phyloP scores from a whole-genome alignment of 75 land plant genomes.

The Pinus tabuliformis region DNA sequence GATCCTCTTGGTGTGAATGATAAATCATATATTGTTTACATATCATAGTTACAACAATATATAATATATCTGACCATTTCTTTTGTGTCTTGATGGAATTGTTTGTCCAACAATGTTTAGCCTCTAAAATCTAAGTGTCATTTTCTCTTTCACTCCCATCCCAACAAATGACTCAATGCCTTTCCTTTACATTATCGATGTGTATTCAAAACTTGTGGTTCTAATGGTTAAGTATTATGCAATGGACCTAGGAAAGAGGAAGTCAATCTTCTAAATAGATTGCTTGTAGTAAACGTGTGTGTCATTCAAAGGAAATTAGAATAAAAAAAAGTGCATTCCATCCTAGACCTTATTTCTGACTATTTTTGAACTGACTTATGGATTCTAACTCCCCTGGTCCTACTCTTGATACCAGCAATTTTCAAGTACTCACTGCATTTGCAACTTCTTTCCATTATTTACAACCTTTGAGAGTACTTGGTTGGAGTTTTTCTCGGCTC shows the following conservation, averaged over 20 bases:
- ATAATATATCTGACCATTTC: too few relatives aligned
- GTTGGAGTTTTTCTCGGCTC: conserved; percentile 93
- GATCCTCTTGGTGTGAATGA: too few relatives aligned
- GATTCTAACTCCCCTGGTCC: conserved; percentile 77
- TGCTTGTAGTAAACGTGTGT: conserved; percentile 70
- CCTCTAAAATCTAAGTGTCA: too few relatives aligned
- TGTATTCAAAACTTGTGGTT: conserved; percentile 11
- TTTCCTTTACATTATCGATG: too few relatives aligned
- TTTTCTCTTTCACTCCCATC: too few relatives aligned
- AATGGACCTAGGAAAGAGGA: conserved; percentile 64
- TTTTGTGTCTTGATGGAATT: too few relatives aligned
- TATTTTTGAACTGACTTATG: conserved; percentile 76
- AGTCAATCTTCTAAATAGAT: conserved; percentile 70
- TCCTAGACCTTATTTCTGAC: conserved; percentile 91
- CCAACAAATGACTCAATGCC: too few relatives aligned
- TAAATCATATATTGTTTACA: too few relatives aligned
- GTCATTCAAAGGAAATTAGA: conserved; percentile 79
- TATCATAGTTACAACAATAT: too few relatives aligned
- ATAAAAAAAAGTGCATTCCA: conserved; percentile 68
- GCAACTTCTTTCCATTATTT: conserved; percentile 86
- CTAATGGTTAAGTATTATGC: conserved; percentile 71
- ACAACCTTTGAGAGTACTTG: conserved; percentile 85
- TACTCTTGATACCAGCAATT: conserved; percentile 66
- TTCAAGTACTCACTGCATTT: conserved; percentile 87
- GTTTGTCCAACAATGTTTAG: too few relatives aligned